Base-by-base conservation (phyloP, 176 grass and related monocot genomes). In the Oryza longistaminata region DNA sequence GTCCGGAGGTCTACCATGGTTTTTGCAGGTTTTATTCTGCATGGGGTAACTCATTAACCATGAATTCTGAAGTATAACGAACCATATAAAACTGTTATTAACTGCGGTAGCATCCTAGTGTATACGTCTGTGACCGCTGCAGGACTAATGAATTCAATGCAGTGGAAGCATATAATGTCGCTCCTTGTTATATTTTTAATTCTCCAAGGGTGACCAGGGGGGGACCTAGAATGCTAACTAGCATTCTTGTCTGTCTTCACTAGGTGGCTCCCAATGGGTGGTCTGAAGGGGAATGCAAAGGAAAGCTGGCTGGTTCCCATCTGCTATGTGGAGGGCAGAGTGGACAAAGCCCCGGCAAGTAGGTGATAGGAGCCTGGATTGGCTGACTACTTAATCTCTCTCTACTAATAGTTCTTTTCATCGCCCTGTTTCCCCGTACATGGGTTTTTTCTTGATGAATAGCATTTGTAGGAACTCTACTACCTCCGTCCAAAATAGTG, bases 291-390 rank as follows among this genome's bases (percentile, higher is more conserved):
- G 97, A 99, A 80, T 94, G 91, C 84, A 92, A 94, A 17, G 91
- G 93, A 99, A 92, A 83, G 80, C 82, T 76, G 97, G 97, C 48
- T 99, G 97, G 97, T 99, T 99, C 83, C 97, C 97, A 83, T 99
- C 97, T 7, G 91, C 58, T 99, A 99, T 72, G 83, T 99, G 68
- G 81, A 90, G n/a, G n/a, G 84, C 75, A 12, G 70, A 90, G 93
- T n/a, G 83, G 97, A 94, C 86, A 88, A 96, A 84, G 91, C 91
- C 71, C 91, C 88, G 61, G 93, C 90, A 87, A 96, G 79, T 60
- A 94, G 92, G 88, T 91, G 83, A 90, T 86, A 74, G n/a, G 90
- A 99, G 34, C 77, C 97, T 66, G 82, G 82, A 64, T 74, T 92
- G n/a, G 50, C 74, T 92, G 34, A 90, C 85, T 40, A 78, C 79